These are phyloP conservation scores for Acidiella bohemica DNA, from an alignment of 495 filamentous ascomycete species.

Conservation along the genomic window DNA sequence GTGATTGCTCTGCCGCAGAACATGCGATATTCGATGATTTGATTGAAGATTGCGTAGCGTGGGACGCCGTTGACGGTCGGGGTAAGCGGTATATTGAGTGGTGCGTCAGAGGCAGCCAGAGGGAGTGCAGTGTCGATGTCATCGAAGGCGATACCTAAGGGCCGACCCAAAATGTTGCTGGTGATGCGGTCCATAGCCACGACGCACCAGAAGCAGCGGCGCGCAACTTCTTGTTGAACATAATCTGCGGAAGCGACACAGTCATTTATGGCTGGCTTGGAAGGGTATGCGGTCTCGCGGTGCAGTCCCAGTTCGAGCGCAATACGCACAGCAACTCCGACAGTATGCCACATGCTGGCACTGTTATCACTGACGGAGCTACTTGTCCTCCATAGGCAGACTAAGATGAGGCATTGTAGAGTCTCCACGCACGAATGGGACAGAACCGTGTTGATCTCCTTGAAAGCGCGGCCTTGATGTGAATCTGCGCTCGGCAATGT, in stretches of 20 bases:
- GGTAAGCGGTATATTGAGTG: neutral
- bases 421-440: constrained; percentile 2
- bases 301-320: constrained; percentile 11
- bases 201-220: constrained; percentile 12
- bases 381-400: constrained; percentile 6
- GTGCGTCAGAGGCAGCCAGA: neutral
- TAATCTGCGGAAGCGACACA: neutral
- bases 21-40: constrained; percentile 9
- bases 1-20: constrained; percentile 6
- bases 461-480: constrained; percentile 5
- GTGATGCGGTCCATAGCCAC: constrained; percentile 6
- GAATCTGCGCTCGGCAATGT: neutral
- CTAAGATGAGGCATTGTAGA: constrained; percentile 11
- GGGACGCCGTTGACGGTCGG: neutral
- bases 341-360: constrained; percentile 13
- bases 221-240: constrained; percentile 4
- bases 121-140: constrained; percentile 12
- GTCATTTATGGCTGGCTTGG: neutral
- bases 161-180: constrained; percentile 8
- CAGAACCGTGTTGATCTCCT: constrained; percentile 4
- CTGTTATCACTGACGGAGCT: constrained; percentile 5
- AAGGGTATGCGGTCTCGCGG: constrained; percentile 5
- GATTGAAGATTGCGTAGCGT: constrained; percentile 10
- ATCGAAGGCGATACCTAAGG: constrained; percentile 3
- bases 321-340: constrained; percentile 9